Evolutionary conservation across 805 yeast genomes (phyloP).

Genomic region (Candida schatavii): DNA sequence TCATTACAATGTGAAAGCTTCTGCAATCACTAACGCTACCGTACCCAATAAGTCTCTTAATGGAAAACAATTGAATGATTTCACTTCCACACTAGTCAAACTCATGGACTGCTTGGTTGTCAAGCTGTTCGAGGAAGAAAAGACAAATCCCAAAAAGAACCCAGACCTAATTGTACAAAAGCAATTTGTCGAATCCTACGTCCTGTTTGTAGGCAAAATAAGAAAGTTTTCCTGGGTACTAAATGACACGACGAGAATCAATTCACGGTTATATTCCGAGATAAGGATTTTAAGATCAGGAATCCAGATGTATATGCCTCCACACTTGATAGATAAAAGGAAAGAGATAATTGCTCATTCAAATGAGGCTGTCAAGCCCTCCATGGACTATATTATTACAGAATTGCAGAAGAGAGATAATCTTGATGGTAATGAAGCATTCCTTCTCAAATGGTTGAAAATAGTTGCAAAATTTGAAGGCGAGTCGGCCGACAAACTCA

Average conservation of each 20-base stretch:
- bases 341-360: background rate
- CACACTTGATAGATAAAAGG: background rate
- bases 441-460: conserved; percentile 2
- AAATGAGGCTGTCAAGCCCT: conserved; percentile 1
- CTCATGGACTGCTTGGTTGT: conserved; percentile 24
- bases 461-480: background rate
- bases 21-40: conserved; percentile 7
- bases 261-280: background rate
- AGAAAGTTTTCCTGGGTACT: background rate
- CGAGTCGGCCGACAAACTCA: background rate
- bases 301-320: conserved; percentile 1
- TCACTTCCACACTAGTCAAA: conserved; percentile 18
- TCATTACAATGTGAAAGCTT: conserved; percentile 17
- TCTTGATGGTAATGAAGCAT: background rate
- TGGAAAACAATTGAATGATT: conserved; percentile 18
- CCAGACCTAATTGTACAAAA: conserved; percentile 1
- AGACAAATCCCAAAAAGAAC: background rate
- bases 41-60: conserved; percentile 25
- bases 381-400: background rate
- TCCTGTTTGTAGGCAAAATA: conserved; percentile 1
- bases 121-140: background rate
- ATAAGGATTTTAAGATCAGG: conserved; percentile 4
- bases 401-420: background rate
- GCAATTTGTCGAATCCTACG: conserved; percentile 2
- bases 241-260: background rate